These are phyloP conservation scores for Fomitopsis betulina DNA, from an alignment of 1,284 basidiomycete species.

Conservation along the genomic window DNA sequence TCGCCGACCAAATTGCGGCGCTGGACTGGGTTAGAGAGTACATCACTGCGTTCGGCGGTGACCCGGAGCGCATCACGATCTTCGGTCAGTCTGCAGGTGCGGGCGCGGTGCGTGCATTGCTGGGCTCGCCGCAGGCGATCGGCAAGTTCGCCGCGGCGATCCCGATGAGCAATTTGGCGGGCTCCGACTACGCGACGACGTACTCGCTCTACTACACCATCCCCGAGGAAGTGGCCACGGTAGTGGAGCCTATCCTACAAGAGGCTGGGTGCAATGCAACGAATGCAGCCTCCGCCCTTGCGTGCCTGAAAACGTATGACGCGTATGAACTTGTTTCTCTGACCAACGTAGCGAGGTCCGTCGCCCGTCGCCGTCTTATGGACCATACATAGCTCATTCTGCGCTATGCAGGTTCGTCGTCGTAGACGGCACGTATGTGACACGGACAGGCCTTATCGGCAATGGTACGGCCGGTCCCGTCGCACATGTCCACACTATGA, in stretches of 20 bases:
- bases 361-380: conserved; percentile 7
- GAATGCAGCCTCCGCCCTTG: conserved; percentile 17
- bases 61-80: conserved; percentile 32
- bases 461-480: conserved; percentile 32
- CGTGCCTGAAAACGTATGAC: conserved; percentile 29
- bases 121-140: conserved; percentile 37
- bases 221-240: conserved; percentile 23
- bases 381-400: background rate
- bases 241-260: conserved; percentile 30
- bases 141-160: conserved; percentile 43
- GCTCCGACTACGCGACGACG: conserved; percentile 38
- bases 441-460: conserved; percentile 31
- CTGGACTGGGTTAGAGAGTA: conserved; percentile 31
- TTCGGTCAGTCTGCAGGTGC: conserved; percentile 37
- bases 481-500: conserved; percentile 41
- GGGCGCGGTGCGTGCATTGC: conserved; percentile 35
- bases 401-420: conserved; percentile 32
- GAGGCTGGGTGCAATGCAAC: conserved; percentile 29
- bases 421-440: conserved; percentile 41
- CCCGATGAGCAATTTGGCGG: conserved; percentile 43
- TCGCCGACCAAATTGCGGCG: conserved; percentile 35
- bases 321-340: conserved; percentile 30
- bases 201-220: conserved; percentile 36
- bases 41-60: conserved; percentile 33
- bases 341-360: conserved; percentile 29